Base-by-base conservation (phyloP, 768 basidiomycete genomes). In the Tricholoma saponaceum region DNA sequence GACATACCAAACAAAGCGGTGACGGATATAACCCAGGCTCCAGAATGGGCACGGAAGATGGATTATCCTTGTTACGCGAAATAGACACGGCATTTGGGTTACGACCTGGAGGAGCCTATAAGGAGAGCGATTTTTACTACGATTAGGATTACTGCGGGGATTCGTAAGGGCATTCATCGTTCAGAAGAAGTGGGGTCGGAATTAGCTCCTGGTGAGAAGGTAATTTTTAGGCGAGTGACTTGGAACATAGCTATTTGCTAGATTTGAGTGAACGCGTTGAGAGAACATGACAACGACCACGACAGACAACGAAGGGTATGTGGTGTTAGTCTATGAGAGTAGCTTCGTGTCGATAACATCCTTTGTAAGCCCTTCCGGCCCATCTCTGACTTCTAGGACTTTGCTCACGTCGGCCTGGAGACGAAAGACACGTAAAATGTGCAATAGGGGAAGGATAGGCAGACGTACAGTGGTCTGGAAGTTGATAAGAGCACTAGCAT, bases 311-410 rank as follows among this genome's bases (percentile, higher is more conserved):
- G 5, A 37, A 16, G 37, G 35, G 37, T 16, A 39, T 37, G n/a
- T n/a, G n/a, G 14, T 20, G 13, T n/a, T 33, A n/a, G n/a, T 22
- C 25, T 25, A 46, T 50, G 20, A 28, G 3, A 76, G 69, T 32
- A 94, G 73, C 58, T 84, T 83, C 9, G 82, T 70, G 62, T 95
- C 85, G 43, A 97, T 79, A 8, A 64, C 69, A 33, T 88, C 83
- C 66, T 85, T 86, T 20, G 92, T 95, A 26, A 97, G 76, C 44
- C 83, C 80, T 62, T 95, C 94, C 2, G 87, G 79, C 0, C 91
- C 92, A 55, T 96, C 94, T 25, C 85, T 73, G 30, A 94, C 74
- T 62, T 95, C 92, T 55, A 96, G 80, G 5, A 91, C 83, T 70
- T 89, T 91, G 74, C 80, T 83, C 33, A 90, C 81, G 59, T 89